phyloP scores from a whole-genome alignment of 176 grass and related monocot genomes.

The Cymbopogon citratus region DNA sequence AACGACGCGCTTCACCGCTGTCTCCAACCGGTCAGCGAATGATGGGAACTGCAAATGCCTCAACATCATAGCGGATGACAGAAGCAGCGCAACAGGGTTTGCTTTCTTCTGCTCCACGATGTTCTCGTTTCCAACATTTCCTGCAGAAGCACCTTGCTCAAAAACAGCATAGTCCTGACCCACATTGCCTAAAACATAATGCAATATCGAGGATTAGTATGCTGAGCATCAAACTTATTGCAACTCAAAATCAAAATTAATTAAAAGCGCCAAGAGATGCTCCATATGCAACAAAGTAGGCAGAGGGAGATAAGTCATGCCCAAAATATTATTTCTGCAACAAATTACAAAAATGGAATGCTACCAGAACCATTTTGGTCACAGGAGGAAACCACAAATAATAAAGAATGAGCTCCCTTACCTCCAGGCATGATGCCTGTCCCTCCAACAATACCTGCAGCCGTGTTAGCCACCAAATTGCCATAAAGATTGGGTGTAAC shows the following conservation, averaged over 20 bases:
- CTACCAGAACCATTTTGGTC: background rate
- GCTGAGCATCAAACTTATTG: background rate
- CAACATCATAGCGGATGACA: slow-evolving; percentile 94
- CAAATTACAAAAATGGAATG: background rate
- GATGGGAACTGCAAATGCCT: slow-evolving; percentile 89
- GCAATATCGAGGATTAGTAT: background rate
- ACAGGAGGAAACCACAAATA: background rate
- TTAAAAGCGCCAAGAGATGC: background rate
- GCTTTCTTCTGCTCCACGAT: slow-evolving; percentile 70
- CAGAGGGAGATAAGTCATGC: background rate
- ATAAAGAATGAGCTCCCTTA: slow-evolving; percentile 29
- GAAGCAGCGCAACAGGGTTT: slow-evolving; percentile 79
- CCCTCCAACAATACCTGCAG: slow-evolving; percentile 96
- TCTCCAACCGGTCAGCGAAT: slow-evolving; percentile 83
- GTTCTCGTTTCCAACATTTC: slow-evolving; percentile 75
- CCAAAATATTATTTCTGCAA: background rate
- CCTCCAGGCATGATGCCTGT: slow-evolving; percentile 98
- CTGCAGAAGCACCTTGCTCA: slow-evolving; percentile 95
- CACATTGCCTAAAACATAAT: slow-evolving; percentile 65
- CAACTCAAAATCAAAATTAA: background rate
- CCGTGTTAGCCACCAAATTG: slow-evolving; percentile 90
- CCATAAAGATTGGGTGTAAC: slow-evolving; percentile 99
- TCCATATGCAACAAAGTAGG: background rate
- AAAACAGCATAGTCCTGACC: slow-evolving; percentile 93
- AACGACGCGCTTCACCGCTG: slow-evolving; percentile 69